Evolutionary conservation across 1,284 basidiomycete species (phyloP), one percentile per base, ranked within the genome.

Genomic region (Ganoderma lucidum): DNA sequence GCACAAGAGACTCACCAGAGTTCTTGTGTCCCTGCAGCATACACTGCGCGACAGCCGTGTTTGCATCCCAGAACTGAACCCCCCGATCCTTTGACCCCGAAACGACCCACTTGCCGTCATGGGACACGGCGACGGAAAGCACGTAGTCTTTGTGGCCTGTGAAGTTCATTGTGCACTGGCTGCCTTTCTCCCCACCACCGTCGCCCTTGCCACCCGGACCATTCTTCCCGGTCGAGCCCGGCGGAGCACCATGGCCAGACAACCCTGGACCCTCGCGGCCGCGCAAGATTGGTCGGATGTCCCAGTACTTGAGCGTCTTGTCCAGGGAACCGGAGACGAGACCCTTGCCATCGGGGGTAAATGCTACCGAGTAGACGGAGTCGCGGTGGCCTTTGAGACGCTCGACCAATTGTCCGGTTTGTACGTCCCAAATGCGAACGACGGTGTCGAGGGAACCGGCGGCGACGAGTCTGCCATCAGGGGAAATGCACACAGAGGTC

Each of bases 1-100:
- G 14, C 42, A 35, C 14, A 19, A 42, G 39, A n/a, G 19, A 78
- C 85, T 67, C 71, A 88, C 85, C 89, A 23, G 90, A 92, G 78
- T 96, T 96, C 82, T 95, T 95, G 83, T 96, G 94, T 2, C 94
- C 94, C 78, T 94, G 92, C 28, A 95, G 81, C 84, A 93, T 91
- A 70, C 92, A 87, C 80, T 94, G 93, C 51, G 90, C 87, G 75
- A 88, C 85, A 6, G 88, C 92, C 6, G 87, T 87, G 67, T 84
- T 82, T 62, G 89, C 86, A 76, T 93, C 90, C 92, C 92, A 94
- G 78, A 92, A 91, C 79, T 91, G 89, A 58, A 94, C 92, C 3
- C 91, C 90, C 10, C 92, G 85, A 79, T 94, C 93, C 78, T 93
- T 94, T 44, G 90, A 93, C 12, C 93, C 92, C 0, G 89, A 91